Evolutionary conservation across 2,329 filamentous ascomycete genomes (phyloP).

Genomic region (Cladobotryum protrusum): DNA sequence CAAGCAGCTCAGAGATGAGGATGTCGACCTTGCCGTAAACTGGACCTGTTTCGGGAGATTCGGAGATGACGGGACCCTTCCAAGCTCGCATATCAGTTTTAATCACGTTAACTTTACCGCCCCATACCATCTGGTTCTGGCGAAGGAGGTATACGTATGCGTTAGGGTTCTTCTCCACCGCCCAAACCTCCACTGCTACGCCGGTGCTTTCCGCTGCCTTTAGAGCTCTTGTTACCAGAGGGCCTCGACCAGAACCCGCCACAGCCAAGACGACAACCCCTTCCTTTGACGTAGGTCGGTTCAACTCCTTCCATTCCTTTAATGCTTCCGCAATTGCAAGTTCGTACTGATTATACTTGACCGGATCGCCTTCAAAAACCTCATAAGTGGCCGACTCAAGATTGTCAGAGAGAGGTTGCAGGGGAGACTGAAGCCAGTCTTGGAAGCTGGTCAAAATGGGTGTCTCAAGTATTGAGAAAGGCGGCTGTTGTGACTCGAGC

Average conservation of each 20-base stretch:
- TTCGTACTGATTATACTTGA: slow-evolving; percentile 97
- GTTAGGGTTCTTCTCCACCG: slow-evolving; percentile 96
- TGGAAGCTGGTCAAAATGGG: slow-evolving; percentile 59
- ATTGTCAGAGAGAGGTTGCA: slow-evolving; percentile 94
- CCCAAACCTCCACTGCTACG: slow-evolving; percentile 79
- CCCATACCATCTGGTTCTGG: slow-evolving; percentile 80
- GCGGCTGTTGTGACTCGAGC: slow-evolving; percentile 74
- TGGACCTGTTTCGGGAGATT: slow-evolving; percentile 36
- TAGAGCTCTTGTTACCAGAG: slow-evolving; percentile 80
- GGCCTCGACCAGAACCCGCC: slow-evolving; percentile 86
- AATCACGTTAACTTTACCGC: slow-evolving; percentile 72
- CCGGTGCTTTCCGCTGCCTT: slow-evolving; percentile 70
- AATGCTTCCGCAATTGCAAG: slow-evolving; percentile 75
- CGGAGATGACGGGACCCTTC: slow-evolving; percentile 65
- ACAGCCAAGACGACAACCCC: slow-evolving; percentile 80
- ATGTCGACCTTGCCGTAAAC: slow-evolving; percentile 74
- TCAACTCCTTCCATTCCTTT: slow-evolving; percentile 66
- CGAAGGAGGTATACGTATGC: slow-evolving; percentile 88
- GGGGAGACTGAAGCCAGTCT: slow-evolving; percentile 89
- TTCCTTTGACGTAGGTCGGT: slow-evolving; percentile 64
- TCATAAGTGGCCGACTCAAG: slow-evolving; percentile 96
- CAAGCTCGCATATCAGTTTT: slow-evolving; percentile 97
- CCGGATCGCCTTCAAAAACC: slow-evolving; percentile 95
- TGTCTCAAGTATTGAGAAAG: slow-evolving; percentile 46
- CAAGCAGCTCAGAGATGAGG: slow-evolving; percentile 85